Evolutionary conservation across 768 basidiomycete genomes (phyloP), one percentile per base, ranked within the genome.

Genomic region (Pleurotus ostreatus): DNA sequence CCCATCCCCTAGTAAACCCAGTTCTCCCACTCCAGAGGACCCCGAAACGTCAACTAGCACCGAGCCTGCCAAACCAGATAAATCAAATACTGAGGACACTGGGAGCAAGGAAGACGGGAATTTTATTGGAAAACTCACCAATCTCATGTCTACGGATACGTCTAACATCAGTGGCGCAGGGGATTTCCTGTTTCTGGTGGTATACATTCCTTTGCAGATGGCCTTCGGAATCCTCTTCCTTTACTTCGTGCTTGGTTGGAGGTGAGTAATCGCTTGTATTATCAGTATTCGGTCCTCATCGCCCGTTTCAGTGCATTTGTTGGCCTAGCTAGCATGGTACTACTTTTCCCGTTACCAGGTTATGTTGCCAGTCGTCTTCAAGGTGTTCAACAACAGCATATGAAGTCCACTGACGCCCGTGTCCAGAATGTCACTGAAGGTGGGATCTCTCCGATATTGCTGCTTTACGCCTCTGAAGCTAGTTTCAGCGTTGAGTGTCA

Each of bases 121-220:
- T 63, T 68, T 89, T 16, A 79, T 84, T 38, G 89, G 91, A 8
- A 88, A 82, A 65, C 84, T 92, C 65, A 92, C 87, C 66, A 92
- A 89, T 55, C 70, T 91, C 5, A 80, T 89, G 34, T 83, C 88
- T 6, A 83, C 84, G 1, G 89, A 92, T 67, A 46, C 77, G 57
- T 59, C 56, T 34, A 71, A 71, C 56, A 75, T 79, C 46, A 62
- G 65, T 15, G 67, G 66, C 18, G 68, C 68, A 12, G 60, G 71
- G 23, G 70, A 77, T 54, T 73, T 78, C 47, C 55, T 75, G 12
- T 47, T 64, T 26, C 26, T 68, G 6, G 41, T 74, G 8, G 46
- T 78, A 5, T 71, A 72, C 52, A 70, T 77, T 9, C 79, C 78
- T 3, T 61, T 79, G 22, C 74, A 76, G 54, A 65, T 78, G n/a